Percentiles rank a stretch among this genome's conserved stretches.
phyloP scores from a whole-genome alignment of 768 basidiomycete species.

The Kwoniella dendrophila region DNA sequence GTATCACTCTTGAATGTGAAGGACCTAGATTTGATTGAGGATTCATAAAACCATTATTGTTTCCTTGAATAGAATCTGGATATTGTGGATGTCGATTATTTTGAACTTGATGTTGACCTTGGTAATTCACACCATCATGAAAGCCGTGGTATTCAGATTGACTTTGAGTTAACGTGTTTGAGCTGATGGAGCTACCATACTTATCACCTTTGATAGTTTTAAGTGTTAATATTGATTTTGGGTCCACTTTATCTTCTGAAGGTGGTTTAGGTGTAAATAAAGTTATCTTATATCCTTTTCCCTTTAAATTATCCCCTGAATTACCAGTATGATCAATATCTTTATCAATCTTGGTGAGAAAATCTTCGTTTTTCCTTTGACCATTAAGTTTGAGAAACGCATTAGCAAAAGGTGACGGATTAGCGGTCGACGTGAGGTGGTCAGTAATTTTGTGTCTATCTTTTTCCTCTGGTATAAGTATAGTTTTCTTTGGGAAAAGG shows the following conservation, averaged over 20 bases:
- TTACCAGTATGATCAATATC: no score
- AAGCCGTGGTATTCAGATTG: not conserved
- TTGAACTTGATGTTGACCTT: not conserved
- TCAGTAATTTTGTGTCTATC: not conserved
- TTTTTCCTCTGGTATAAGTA: not conserved
- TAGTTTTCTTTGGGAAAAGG: not conserved
- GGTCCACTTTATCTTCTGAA: not conserved
- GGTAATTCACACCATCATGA: not conserved
- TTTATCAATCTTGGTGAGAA: no score
- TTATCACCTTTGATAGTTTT: constrained; percentile 1
- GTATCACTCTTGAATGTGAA: no score
- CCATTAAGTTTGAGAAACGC: no score
- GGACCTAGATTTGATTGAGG: no score
- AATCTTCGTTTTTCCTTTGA: not conserved
- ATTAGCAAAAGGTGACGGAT: no score
- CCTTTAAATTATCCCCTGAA: no score
- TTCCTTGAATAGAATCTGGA: no score
- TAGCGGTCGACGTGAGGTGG: not conserved
- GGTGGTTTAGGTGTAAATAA: not conserved
- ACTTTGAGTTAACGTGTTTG: not conserved
- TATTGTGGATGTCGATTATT: not conserved
- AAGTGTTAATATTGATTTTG: not conserved
- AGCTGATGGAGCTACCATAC: not conserved
- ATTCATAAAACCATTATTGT: no score
- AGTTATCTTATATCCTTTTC: no score